phyloP scores from a whole-genome alignment of 2,329 filamentous ascomycete genomes.

The Nothophaeocryptopus gaeumannii region DNA sequence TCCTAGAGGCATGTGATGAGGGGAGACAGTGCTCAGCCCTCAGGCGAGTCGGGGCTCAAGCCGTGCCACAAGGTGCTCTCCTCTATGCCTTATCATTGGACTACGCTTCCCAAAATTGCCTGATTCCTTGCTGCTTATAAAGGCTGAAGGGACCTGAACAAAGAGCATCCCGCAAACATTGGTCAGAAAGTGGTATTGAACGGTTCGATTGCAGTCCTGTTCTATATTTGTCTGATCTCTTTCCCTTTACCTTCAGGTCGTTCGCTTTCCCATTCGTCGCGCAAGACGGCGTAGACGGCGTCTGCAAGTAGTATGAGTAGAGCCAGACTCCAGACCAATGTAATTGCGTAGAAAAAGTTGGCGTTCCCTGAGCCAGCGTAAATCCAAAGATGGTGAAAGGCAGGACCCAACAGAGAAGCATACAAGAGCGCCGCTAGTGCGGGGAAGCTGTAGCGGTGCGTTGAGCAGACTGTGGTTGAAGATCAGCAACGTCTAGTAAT shows the following conservation, averaged over 20 bases:
- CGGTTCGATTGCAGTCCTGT: neutral
- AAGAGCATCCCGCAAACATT: too few species aligned
- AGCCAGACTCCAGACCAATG: constrained; percentile 93
- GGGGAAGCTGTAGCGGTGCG: constrained; percentile 77
- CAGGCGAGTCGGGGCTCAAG: too few species aligned
- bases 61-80: too few species aligned
- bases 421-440: constrained; percentile 81
- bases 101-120: too few species aligned
- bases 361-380: constrained; percentile 97
- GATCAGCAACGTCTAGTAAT: constrained; percentile 5
- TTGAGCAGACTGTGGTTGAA: constrained; percentile 60
- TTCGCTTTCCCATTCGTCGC: constrained; percentile 93
- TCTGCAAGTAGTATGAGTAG: constrained; percentile 85
- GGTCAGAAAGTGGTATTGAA: too few species aligned
- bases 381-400: constrained; percentile 97
- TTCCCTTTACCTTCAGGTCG: constrained; percentile 86
- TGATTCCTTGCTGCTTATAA: too few species aligned
- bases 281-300: constrained; percentile 78
- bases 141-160: too few species aligned
- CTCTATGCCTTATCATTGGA: too few species aligned
- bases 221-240: constrained; percentile 72
- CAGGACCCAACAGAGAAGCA: constrained; percentile 81
- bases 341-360: constrained; percentile 99
- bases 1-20: too few species aligned
- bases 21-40: too few species aligned